phyloP scores from a whole-genome alignment of 2,329 filamentous ascomycete genomes.

The Coniella vitis region DNA sequence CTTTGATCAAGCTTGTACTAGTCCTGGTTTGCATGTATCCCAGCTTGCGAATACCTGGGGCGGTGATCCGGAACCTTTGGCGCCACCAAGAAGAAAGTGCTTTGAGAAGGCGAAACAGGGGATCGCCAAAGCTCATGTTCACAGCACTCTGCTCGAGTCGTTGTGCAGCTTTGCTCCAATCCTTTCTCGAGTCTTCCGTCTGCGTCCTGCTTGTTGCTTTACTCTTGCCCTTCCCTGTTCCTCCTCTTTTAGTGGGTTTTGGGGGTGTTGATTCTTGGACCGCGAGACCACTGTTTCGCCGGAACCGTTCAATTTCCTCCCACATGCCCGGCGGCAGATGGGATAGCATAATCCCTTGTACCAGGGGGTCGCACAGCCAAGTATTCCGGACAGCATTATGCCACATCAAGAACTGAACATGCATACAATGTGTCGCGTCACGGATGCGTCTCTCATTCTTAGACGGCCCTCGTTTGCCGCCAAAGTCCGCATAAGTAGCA shows the following conservation, averaged over 20 bases:
- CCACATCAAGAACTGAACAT: constrained; percentile 81
- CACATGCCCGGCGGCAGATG: constrained; percentile 62
- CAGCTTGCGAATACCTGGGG: constrained; percentile 77
- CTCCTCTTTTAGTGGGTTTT: constrained; percentile 20
- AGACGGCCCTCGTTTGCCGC: constrained; percentile 73
- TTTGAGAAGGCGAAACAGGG: constrained; percentile 69
- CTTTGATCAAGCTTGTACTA: constrained; percentile 66
- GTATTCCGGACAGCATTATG: constrained; percentile 82
- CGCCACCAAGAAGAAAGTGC: constrained; percentile 82
- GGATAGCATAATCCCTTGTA: constrained; percentile 71
- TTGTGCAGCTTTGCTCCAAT: constrained; percentile 68
- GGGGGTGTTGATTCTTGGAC: constrained; percentile 25
- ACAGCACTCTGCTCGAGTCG: constrained; percentile 62
- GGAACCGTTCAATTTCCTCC: constrained; percentile 69
- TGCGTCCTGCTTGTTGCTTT: constrained; percentile 35
- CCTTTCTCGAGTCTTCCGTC: constrained; percentile 36
- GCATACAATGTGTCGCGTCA: constrained; percentile 74
- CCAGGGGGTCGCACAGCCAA: constrained; percentile 71
- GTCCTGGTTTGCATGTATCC: constrained; percentile 78
- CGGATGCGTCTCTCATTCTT: constrained; percentile 78
- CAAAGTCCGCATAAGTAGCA: constrained; percentile 54
- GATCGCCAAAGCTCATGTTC: constrained; percentile 78
- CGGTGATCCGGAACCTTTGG: constrained; percentile 68
- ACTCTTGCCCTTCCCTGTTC: constrained; percentile 17
- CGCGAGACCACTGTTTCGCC: constrained; percentile 57